A percentile compares a stretch with the other conserved stretches of the same genome.
phyloP scores from a whole-genome alignment of 2,329 filamentous ascomycete genomes.

The Aureobasidium namibiae region DNA sequence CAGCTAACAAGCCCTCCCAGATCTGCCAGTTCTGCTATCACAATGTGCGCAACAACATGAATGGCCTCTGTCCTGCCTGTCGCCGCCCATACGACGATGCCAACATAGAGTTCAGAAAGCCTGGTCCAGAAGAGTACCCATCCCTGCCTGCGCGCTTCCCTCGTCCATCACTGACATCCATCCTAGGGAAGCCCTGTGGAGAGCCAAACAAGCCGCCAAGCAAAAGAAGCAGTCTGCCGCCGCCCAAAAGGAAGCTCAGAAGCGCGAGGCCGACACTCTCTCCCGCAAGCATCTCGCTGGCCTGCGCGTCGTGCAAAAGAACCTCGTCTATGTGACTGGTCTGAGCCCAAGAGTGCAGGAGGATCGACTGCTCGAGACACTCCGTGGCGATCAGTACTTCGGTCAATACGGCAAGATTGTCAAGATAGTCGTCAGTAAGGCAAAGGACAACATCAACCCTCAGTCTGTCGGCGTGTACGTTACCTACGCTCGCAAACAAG shows the following conservation, averaged over 20 bases:
- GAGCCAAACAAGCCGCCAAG: slow-evolving; percentile 67
- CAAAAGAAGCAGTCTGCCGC: slow-evolving; percentile 87
- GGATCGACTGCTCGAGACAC: slow-evolving; percentile 81
- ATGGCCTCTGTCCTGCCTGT: slow-evolving; percentile 94
- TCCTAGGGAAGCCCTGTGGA: slow-evolving; percentile 42
- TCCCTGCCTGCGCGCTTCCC: slow-evolving; percentile 19
- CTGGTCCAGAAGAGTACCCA: slow-evolving; percentile 88
- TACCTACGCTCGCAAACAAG: slow-evolving; percentile 88
- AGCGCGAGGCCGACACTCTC: slow-evolving; percentile 89
- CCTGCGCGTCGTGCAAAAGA: slow-evolving; percentile 94
- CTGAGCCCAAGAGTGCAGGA: slow-evolving; percentile 86
- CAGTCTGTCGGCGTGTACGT: slow-evolving; percentile 95
- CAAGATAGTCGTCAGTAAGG: slow-evolving; percentile 97
- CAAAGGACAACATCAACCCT: slow-evolving; percentile 66
- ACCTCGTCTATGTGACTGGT: slow-evolving; percentile 95
- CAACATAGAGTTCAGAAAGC: slow-evolving; percentile 93
- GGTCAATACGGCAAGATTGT: slow-evolving; percentile 97
- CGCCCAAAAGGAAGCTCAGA: slow-evolving; percentile 90
- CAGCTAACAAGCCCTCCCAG: slow-evolving; percentile 37
- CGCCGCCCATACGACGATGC: slow-evolving; percentile 92
- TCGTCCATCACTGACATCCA: background rate
- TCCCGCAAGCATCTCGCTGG: slow-evolving; percentile 94
- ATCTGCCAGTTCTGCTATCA: slow-evolving; percentile 99
- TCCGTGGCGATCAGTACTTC: slow-evolving; percentile 88
- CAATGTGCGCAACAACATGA: slow-evolving; percentile 97